phyloP scores from a whole-genome alignment of 257 asterid genomes.

The Fraxinus americana region DNA sequence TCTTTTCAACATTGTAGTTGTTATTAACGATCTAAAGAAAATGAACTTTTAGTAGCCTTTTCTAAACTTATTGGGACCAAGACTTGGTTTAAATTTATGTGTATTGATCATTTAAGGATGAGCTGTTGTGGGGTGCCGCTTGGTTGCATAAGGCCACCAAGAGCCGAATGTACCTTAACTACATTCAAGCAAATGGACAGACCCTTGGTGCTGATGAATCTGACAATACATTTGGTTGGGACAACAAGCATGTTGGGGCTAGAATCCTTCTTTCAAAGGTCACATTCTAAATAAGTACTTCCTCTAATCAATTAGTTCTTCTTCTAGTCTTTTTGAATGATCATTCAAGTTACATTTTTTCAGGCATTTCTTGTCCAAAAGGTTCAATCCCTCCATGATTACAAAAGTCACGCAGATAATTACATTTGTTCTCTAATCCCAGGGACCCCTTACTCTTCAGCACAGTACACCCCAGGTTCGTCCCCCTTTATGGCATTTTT shows the following conservation, averaged over 20 bases:
- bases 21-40: neutral
- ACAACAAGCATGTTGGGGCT: conserved; percentile 96
- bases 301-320: neutral
- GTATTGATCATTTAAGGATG: conserved; percentile 52
- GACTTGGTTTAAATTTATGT: neutral
- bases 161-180: conserved; percentile 65
- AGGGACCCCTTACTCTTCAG: conserved; percentile 65
- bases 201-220: conserved; percentile 89
- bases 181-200: conserved; percentile 88
- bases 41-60: neutral
- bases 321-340: neutral
- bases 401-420: conserved; percentile 92
- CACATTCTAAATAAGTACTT: neutral
- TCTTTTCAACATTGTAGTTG: neutral
- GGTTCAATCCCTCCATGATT: conserved; percentile 80
- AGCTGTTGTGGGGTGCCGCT: conserved; percentile 98
- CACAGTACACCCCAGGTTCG: conserved; percentile 87
- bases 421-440: conserved; percentile 89
- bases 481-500: neutral
- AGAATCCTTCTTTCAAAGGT: conserved; percentile 96
- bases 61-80: too few relatives aligned
- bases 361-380: conserved; percentile 95
- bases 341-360: neutral
- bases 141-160: conserved; percentile 92
- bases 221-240: conserved; percentile 96